Evolutionary conservation across 179 eudicot genomes (phyloP).

Genomic region (Beta macrorhiza): DNA sequence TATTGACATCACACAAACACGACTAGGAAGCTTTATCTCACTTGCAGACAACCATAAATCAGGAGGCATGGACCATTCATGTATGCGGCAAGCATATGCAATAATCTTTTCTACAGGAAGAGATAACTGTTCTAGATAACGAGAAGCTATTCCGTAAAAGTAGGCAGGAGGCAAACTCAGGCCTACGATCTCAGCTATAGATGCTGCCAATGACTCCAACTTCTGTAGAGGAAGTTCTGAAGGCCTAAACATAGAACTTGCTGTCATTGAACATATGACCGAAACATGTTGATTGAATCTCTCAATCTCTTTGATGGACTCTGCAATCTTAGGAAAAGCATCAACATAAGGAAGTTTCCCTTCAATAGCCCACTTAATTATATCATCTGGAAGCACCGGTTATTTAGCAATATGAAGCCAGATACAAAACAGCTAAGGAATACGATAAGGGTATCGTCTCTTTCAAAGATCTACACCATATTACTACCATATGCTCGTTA

Average conservation of each 20-base stretch:
- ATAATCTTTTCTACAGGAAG: conserved; percentile 66
- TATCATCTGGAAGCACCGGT: conserved; percentile 76
- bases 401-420: conserved; percentile 76
- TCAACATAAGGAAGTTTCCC: conserved; percentile 82
- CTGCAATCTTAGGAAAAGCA: conserved; percentile 66
- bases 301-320: conserved; percentile 44
- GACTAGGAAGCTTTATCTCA: conserved; percentile 64
- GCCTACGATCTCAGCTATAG: conserved; percentile 59
- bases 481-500: conserved; percentile 53
- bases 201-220: conserved; percentile 71
- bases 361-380: conserved; percentile 63
- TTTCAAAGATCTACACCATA: conserved; percentile 69
- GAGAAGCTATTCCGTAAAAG: conserved; percentile 68
- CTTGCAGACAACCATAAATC: conserved; percentile 68
- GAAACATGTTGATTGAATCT: conserved; percentile 23
- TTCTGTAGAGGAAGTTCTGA: conserved; percentile 46
- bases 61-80: conserved; percentile 87
- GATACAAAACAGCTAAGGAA: conserved; percentile 62
- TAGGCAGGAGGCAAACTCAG: conserved; percentile 77
- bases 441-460: conserved; percentile 56
- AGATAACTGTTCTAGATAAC: conserved; percentile 54
- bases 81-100: conserved; percentile 58
- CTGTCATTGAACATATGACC: conserved; percentile 51
- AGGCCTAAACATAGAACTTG: conserved; percentile 77
- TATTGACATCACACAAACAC: conserved; percentile 78